These are phyloP conservation scores for Wickerhamiella qilinensis DNA, from an alignment of 805 yeast species.

Conservation along the genomic window DNA sequence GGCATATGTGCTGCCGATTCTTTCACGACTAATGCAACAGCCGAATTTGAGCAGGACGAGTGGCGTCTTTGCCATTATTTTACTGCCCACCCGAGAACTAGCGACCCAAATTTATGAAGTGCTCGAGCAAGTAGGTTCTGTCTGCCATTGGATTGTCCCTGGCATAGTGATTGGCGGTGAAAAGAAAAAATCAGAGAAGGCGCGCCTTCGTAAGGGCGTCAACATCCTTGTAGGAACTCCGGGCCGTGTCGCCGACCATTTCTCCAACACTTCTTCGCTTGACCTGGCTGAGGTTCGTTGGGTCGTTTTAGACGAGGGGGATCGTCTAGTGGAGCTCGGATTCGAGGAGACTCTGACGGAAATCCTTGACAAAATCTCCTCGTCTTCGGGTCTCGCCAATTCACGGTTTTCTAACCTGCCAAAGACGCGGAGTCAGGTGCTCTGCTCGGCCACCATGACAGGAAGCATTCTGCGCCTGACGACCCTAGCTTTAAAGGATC, in stretches of 20 bases:
- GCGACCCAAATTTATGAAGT: constrained; percentile 82
- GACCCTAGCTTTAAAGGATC: constrained; percentile 53
- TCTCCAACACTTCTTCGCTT: constrained; percentile 70
- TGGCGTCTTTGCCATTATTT: constrained; percentile 76
- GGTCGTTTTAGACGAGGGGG: constrained; percentile 94
- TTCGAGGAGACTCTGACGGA: constrained; percentile 83
- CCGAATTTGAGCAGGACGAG: constrained; percentile 36
- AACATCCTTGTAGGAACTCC: constrained; percentile 96
- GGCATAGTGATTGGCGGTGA: constrained; percentile 97
- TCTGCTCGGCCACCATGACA: constrained; percentile 92
- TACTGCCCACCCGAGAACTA: constrained; percentile 90
- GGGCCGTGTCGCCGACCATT: constrained; percentile 87
- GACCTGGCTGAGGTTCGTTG: constrained; percentile 63
- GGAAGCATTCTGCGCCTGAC: constrained; percentile 68
- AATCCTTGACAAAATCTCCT: constrained; percentile 46
- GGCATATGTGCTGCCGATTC: constrained; percentile 70
- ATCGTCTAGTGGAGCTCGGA: constrained; percentile 85
- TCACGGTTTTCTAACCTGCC: constrained; percentile 34
- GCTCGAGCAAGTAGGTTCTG: constrained; percentile 50
- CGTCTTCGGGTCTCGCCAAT: constrained; percentile 27
- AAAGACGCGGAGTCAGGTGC: constrained; percentile 48
- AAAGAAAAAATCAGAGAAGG: constrained; percentile 92
- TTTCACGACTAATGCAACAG: constrained; percentile 52
- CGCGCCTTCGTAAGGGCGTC: constrained; percentile 87
- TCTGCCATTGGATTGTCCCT: constrained; percentile 83